phyloP scores from a whole-genome alignment of 2,329 filamentous ascomycete species.

The Coniella lustricola region DNA sequence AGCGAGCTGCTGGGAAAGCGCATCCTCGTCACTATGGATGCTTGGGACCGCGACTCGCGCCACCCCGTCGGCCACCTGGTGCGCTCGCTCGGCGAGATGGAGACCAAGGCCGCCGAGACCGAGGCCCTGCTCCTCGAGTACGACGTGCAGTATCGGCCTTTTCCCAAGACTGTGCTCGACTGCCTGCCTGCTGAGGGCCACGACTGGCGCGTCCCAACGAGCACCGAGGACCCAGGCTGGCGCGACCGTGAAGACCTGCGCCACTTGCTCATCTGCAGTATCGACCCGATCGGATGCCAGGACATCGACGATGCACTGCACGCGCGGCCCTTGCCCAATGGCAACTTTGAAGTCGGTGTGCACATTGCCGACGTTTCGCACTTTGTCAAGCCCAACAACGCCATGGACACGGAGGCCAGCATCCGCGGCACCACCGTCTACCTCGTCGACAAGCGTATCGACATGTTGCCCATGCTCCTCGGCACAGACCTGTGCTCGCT shows the following conservation, averaged over 20 bases:
- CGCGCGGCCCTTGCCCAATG: constrained; percentile 75
- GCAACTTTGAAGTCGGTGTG: constrained; percentile 92
- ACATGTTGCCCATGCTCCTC: constrained; percentile 95
- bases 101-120: constrained; percentile 96
- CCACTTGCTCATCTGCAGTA: constrained; percentile 87
- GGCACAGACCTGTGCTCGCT: constrained; percentile 94
- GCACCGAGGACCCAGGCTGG: constrained; percentile 78
- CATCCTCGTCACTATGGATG: constrained; percentile 86
- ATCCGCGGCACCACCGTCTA: constrained; percentile 95
- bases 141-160: constrained; percentile 95
- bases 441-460: constrained; percentile 96
- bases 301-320: constrained; percentile 98
- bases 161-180: constrained; percentile 90
- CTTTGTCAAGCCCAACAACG: constrained; percentile 93
- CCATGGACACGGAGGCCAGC: constrained; percentile 94
- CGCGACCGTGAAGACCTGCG: constrained; percentile 76
- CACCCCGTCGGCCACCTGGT: constrained; percentile 93
- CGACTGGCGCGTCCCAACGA: constrained; percentile 84
- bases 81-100: constrained; percentile 83
- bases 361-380: constrained; percentile 99
- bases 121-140: constrained; percentile 91
- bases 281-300: constrained; percentile 91
- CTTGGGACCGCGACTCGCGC: constrained; percentile 88
- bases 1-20: constrained; percentile 84
- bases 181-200: constrained; percentile 89